Base-by-base conservation (phyloP, 768 basidiomycete genomes). In the Tylopilus plumbeoviolaceoides region DNA sequence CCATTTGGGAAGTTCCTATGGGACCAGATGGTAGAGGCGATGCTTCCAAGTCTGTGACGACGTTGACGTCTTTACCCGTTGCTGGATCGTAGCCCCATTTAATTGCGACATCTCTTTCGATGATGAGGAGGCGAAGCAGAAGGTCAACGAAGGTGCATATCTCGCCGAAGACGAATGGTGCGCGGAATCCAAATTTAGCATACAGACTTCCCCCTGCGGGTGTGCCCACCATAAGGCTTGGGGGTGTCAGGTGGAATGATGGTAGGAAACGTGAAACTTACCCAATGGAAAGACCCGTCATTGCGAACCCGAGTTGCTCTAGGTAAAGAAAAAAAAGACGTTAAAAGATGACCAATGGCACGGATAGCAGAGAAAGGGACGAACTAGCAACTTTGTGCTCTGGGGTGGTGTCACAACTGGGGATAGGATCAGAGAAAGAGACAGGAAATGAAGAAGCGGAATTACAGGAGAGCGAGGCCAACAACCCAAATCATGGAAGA, bases 401-500 rank as follows among this genome's bases (percentile, higher is more conserved):
- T 11, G 83, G 81, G 3, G 78, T 73, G 23, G 74, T 75, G 56
- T 85, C 84, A 54, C 81, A 83, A 38, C 83, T 84, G 38, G 25
- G 4, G 44, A 44, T 27, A n/a, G 18, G 17, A 47, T 70, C 15
- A 71, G 56, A 20, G 47, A 30, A 15, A 20, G 8, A 47, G 10
- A 44, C 1, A 5, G 1, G 21, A 10, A n/a, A 15, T 3, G 39
- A 10, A 5, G 42, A 5, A 23, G 17, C 39, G 14, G 33, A 59
- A 71, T 61, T 60, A 83, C 82, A 84, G 63, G 27, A 85, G 70
- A 25, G 83, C 82, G 33, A 85, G 59, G 2, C 83, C 83, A n/a
- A 83, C 78, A 0, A 82, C 75, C 84, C 83, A 85, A 7, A 85
- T 73, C 65, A 83, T 73, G 8, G 82, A 78, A 0, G 83, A 83